Evolutionary conservation across 495 filamentous ascomycete species (phyloP).

Genomic region (Articulospora tetracladia): DNA sequence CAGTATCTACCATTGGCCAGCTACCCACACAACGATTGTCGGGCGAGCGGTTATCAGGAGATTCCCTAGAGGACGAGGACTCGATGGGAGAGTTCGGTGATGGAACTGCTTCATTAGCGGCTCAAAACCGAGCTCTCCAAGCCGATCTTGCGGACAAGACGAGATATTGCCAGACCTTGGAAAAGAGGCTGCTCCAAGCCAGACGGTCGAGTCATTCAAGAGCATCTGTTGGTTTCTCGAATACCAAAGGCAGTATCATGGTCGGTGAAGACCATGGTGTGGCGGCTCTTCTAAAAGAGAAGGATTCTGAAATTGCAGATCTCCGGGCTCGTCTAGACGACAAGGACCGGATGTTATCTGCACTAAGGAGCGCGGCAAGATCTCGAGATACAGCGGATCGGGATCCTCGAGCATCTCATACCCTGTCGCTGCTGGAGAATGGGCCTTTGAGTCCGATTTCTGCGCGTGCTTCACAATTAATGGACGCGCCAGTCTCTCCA

Average conservation of each 20-base stretch:
- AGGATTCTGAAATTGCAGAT: conserved; percentile 90
- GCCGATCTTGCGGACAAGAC: conserved; percentile 94
- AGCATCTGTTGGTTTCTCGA: conserved; percentile 65
- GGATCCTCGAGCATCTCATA: conserved; percentile 15
- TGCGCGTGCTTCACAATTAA: conserved; percentile 40
- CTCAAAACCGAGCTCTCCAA: conserved; percentile 83
- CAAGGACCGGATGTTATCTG: conserved; percentile 90
- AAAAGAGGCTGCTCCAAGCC: conserved; percentile 88
- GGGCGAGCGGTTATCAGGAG: conserved; percentile 35
- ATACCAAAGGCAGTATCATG: conserved; percentile 49
- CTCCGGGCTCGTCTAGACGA: conserved; percentile 87
- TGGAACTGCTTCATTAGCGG: conserved; percentile 73
- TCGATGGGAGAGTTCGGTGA: conserved; percentile 79
- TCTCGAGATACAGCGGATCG: conserved; percentile 81
- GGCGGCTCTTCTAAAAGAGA: conserved; percentile 70
- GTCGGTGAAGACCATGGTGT: conserved; percentile 66
- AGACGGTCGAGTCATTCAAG: conserved; percentile 85
- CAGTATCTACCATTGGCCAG: conserved; percentile 53
- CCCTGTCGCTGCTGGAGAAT: conserved; percentile 16
- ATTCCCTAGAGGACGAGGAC: conserved; percentile 62
- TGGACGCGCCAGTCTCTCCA: conserved; percentile 32
- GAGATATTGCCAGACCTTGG: conserved; percentile 89
- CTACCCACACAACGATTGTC: conserved; percentile 35
- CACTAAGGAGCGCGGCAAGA: conserved; percentile 79
- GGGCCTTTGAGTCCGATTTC: conserved; percentile 39